These are phyloP conservation scores for Neurospora sublineolata DNA, from an alignment of 495 filamentous ascomycete species.

Conservation along the genomic window DNA sequence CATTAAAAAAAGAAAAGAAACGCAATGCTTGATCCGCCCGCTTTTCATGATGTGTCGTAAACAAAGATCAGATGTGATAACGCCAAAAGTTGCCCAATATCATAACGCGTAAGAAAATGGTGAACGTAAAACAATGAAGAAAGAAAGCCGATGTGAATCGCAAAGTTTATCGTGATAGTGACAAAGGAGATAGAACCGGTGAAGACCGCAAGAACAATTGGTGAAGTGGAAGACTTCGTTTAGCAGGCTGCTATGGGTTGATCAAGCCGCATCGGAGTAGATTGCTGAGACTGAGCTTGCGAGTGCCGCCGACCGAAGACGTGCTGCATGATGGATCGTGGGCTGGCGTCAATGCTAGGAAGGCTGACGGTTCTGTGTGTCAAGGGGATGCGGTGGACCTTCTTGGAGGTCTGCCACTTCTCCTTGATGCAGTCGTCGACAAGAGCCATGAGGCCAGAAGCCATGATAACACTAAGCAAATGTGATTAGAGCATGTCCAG, in stretches of 20 bases:
- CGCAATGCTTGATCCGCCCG: not conserved
- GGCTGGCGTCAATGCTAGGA: conserved; percentile 47
- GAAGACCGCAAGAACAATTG: not conserved
- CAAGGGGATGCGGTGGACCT: conserved; percentile 45
- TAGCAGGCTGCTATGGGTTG: conserved; percentile 28
- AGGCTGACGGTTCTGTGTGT: conserved; percentile 49
- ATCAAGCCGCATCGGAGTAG: conserved; percentile 31
- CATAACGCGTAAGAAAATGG: not conserved
- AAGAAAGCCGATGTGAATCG: conserved; percentile 1
- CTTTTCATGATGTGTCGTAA: not conserved
- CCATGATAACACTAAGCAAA: conserved; percentile 62
- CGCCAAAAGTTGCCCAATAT: not conserved
- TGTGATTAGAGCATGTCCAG: conserved; percentile 12
- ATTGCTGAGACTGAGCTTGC: conserved; percentile 22
- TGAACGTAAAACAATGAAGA: not conserved
- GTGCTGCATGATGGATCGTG: conserved; percentile 66
- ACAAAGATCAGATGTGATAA: not conserved
- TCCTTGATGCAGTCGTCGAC: conserved; percentile 87
- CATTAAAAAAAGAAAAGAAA: not conserved
- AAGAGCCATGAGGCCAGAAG: conserved; percentile 79
- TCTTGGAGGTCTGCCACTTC: conserved; percentile 55
- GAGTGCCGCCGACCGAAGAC: conserved; percentile 55
- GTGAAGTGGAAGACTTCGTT: conserved; percentile 1
- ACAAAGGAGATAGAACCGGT: not conserved
- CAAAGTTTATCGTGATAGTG: not conserved